Base-by-base conservation (phyloP, 768 basidiomycete genomes). In the Boletus rubescentipes region DNA sequence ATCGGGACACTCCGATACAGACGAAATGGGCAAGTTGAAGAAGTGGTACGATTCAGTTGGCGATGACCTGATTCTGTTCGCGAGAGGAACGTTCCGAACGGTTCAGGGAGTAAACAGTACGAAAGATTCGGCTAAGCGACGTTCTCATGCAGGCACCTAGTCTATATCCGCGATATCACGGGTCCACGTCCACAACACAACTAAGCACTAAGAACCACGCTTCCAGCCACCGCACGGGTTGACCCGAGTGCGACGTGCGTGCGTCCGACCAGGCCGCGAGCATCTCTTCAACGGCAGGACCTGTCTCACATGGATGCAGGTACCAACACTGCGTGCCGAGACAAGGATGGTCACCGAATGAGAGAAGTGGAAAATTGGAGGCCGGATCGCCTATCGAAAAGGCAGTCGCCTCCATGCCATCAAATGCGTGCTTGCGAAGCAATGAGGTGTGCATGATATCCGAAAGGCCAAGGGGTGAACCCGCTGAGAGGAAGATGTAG, bases 301-400 rank as follows among this genome's bases (percentile, higher is more conserved):
- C 77, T 4, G 86, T 89, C 67, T 90, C 85, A 67, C 93, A 96
- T 10, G 93, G 93, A 67, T 96, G 93, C 36, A 96, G 74, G 63
- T 86, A 91, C 91, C 91, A 96, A 51, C 83, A 85, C 9, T 86
- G 85, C 3, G 74, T 82, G 20, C 84, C 86, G 30, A 89, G 75
- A 6, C 78, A 83, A 0, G 92, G 93, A 62, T 95, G 93, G 53
- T 96, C 93, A 9, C 89, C 89, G 61, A 92, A 91, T 12, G 92
- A 90, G 10, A 96, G 72, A 20, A 94, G 68, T 10, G 93, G 90
- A 62, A 93, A 88, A 6, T 81, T 68, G 2, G 81, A 76, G 12
- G 67, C 70, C 2, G 79, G 76, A 9, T 73, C 68, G 21, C 78
- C 78, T 38, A 90, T 68, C 18, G 81, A 83, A 64, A 79, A 89